phyloP scores from a whole-genome alignment of 2,329 filamentous ascomycete species.

The Sclerotinia spermophila region DNA sequence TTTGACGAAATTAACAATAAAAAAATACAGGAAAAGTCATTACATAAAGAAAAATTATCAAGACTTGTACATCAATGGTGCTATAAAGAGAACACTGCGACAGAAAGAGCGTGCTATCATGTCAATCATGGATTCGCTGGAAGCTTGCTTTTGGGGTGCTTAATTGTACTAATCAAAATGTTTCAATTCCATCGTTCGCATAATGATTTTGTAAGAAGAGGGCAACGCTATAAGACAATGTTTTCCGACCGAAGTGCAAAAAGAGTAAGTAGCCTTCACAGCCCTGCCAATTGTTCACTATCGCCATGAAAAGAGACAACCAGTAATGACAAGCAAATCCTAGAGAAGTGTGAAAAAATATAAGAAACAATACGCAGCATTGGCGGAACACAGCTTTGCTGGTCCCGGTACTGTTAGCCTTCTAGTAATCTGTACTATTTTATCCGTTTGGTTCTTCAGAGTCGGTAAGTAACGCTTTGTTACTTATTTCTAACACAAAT shows the following conservation, averaged over 20 bases:
- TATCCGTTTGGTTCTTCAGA: background rate
- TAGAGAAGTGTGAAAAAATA: no score
- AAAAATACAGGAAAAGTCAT: no score
- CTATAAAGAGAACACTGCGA: no score
- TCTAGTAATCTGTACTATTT: background rate
- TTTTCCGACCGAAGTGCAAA: background rate
- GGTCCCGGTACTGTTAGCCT: background rate
- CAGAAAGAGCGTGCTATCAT: background rate
- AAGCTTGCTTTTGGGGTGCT: background rate
- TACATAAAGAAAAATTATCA: no score
- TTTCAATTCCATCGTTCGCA: background rate
- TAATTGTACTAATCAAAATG: background rate
- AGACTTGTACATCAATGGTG: no score
- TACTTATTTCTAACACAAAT: background rate
- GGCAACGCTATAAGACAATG: background rate
- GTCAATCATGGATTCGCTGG: background rate
- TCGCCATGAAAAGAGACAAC: no score
- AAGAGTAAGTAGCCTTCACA: background rate
- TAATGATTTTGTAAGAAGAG: background rate
- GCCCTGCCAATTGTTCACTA: background rate
- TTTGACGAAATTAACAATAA: no score
- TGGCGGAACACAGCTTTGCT: background rate
- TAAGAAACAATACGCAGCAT: no score
- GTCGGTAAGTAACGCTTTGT: background rate
- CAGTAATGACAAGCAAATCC: no score